These are phyloP conservation scores for Amanita pallidorosea DNA, from an alignment of 768 basidiomycete genomes.

Conservation along the genomic window DNA sequence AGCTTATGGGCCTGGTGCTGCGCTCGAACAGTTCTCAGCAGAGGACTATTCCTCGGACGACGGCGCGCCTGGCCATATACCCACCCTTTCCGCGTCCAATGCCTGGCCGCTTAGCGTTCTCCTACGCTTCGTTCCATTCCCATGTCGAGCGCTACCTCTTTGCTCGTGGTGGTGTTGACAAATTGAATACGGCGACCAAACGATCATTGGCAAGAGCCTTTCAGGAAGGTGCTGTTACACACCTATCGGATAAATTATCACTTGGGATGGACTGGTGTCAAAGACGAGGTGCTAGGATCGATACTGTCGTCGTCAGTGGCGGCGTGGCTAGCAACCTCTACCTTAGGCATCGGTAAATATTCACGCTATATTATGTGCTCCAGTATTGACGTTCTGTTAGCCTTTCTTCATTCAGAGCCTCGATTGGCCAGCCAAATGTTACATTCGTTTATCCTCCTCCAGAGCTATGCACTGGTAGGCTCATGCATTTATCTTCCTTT, in stretches of 20 bases:
- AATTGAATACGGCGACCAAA: constrained; percentile 25
- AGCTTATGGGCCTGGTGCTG: constrained; percentile 61
- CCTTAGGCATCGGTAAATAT: constrained; percentile 50
- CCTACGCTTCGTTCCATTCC: constrained; percentile 71
- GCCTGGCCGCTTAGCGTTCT: constrained; percentile 53
- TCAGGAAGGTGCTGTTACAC: constrained; percentile 58
- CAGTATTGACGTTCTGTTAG: constrained; percentile 11
- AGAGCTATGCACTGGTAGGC: constrained; percentile 69
- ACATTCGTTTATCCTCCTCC: constrained; percentile 64
- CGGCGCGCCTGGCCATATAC: constrained; percentile 14
- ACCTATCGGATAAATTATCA: constrained; percentile 65
- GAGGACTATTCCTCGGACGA: constrained; percentile 16
- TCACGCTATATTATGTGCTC: background rate
- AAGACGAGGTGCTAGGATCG: constrained; percentile 30
- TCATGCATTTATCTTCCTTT: background rate
- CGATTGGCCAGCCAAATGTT: constrained; percentile 20
- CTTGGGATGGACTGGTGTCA: constrained; percentile 39
- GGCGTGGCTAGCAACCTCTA: constrained; percentile 86
- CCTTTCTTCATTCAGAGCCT: constrained; percentile 17
- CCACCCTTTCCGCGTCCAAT: constrained; percentile 38
- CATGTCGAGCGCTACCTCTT: constrained; percentile 50
- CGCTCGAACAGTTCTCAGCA: constrained; percentile 63
- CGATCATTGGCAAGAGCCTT: constrained; percentile 58
- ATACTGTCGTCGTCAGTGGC: constrained; percentile 73
- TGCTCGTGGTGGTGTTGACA: constrained; percentile 28